These are phyloP conservation scores for Neurospora sp. DNA, from an alignment of 2,329 filamentous ascomycete genomes.

Conservation along the genomic window DNA sequence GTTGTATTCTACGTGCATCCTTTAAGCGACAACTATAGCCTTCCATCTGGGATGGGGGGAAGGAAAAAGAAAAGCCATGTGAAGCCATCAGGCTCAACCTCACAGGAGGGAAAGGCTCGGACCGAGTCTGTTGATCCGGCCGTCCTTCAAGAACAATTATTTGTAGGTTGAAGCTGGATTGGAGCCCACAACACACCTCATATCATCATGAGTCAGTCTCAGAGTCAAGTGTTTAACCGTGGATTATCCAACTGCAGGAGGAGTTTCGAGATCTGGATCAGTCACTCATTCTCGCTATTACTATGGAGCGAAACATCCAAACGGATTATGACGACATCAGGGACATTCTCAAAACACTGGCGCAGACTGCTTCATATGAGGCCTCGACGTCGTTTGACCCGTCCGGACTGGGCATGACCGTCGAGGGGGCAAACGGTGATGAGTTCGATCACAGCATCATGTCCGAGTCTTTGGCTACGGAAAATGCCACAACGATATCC, in stretches of 20 bases:
- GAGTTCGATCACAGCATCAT: constrained; percentile 5
- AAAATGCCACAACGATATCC: constrained; percentile 14
- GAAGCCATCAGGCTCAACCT: background rate
- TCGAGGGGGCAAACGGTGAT: constrained; percentile 10
- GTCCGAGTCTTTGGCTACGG: constrained; percentile 8
- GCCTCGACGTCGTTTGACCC: constrained; percentile 72
- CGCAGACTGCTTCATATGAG: constrained; percentile 44
- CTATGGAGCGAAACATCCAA: constrained; percentile 61
- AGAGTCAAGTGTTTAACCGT: background rate
- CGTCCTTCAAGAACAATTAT: background rate
- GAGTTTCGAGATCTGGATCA: constrained; percentile 71
- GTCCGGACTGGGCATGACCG: constrained; percentile 49
- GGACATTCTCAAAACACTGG: constrained; percentile 54
- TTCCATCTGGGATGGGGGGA: background rate
- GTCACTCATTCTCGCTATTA: constrained; percentile 65
- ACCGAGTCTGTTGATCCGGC: background rate
- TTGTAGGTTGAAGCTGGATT: background rate
- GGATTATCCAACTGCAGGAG: constrained; percentile 23
- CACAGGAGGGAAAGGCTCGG: background rate
- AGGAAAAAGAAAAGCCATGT: background rate
- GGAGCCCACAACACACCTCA: background rate
- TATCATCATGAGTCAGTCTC: background rate
- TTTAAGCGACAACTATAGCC: background rate
- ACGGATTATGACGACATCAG: constrained; percentile 44
- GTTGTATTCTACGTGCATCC: background rate